Evolutionary conservation across 1,284 basidiomycete genomes (phyloP).

Genomic region (Laetiporus sulphureus): DNA sequence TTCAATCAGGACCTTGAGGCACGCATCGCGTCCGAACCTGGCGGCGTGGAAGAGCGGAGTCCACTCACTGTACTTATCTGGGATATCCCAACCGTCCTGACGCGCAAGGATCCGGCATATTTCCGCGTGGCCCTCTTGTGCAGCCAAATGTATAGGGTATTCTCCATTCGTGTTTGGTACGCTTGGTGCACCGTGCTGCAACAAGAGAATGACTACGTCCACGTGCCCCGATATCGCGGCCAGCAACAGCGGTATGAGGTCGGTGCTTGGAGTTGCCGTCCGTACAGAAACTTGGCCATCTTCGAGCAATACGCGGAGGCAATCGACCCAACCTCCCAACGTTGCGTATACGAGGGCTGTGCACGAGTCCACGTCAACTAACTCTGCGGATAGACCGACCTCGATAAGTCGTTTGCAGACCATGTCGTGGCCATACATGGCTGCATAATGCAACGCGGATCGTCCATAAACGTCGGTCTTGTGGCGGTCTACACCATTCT

Average conservation of each 20-base stretch:
- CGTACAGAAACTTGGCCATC: conserved; percentile 57
- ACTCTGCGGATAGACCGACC: conserved; percentile 58
- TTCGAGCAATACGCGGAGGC: conserved; percentile 74
- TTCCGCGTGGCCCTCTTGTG: conserved; percentile 86
- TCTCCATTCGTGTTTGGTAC: conserved; percentile 91
- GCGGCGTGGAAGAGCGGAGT: conserved; percentile 97
- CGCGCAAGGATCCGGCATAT: conserved; percentile 77
- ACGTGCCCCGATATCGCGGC: conserved; percentile 89
- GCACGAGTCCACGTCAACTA: conserved; percentile 90
- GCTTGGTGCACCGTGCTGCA: conserved; percentile 74
- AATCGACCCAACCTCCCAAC: conserved; percentile 77
- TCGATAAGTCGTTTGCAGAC: conserved; percentile 78
- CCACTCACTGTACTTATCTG: conserved; percentile 98
- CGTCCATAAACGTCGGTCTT: conserved; percentile 88
- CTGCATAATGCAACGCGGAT: conserved; percentile 91
- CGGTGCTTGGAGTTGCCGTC: conserved; percentile 49
- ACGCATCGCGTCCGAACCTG: conserved; percentile 77
- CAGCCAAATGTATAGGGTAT: conserved; percentile 96
- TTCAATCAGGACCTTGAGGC: conserved; percentile 73
- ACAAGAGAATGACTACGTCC: conserved; percentile 75
- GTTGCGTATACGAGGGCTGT: conserved; percentile 92
- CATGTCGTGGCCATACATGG: conserved; percentile 83
- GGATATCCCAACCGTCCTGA: conserved; percentile 78
- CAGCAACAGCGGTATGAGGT: conserved; percentile 85
- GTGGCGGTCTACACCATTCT: conserved; percentile 60